Evolutionary conservation across 1,139 yeast species (phyloP), one percentile per base, ranked within the genome.

Genomic region (Hansenula lynferdii): DNA sequence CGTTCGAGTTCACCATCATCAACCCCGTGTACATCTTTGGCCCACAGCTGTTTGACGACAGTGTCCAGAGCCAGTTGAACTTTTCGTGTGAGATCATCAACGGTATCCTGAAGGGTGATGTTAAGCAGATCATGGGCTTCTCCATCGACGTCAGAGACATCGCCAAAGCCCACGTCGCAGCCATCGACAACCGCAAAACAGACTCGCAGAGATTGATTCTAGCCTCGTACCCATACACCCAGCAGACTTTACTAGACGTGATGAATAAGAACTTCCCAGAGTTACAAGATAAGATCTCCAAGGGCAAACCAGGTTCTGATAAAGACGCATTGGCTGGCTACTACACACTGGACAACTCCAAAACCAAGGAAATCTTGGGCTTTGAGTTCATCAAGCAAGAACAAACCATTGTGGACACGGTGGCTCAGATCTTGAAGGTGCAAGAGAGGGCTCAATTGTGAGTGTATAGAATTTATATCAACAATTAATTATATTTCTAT

Each of bases 101-200:
- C 31, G 19, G 25, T 8, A 41, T 61, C 22, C 41, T 57, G 33
- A 44, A 47, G 24, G 29, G 48, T 12, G 51, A 53, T 12, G 43
- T 52, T 2, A 41, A 37, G 2, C 50, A 47, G 8, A 36, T 44
- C 7, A 37, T 37, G 14, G 30, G 31, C 2, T 20, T 10, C 8
- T 63, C 41, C 52, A 62, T 70, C 29, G 80, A 76, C 48, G 81
- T 76, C 1, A 62, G 80, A 39, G 79, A 76, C 49, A 70, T 72
- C 8, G 79, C 80, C 5, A 54, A 50, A 42, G 77, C 77, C 11
- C 82, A 76, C 50, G 53, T 75, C 10, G 58, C 72, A 8, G 26
- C 27, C 5, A 28, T 34, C 16, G 36, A 28, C n/a, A 23, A 31
- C 5, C 11, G 14, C 6, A 14, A 12, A n/a, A 16, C 26, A 6